These are phyloP conservation scores for Fusarium paranaense DNA, from an alignment of 2,329 filamentous ascomycete genomes.

Conservation along the genomic window DNA sequence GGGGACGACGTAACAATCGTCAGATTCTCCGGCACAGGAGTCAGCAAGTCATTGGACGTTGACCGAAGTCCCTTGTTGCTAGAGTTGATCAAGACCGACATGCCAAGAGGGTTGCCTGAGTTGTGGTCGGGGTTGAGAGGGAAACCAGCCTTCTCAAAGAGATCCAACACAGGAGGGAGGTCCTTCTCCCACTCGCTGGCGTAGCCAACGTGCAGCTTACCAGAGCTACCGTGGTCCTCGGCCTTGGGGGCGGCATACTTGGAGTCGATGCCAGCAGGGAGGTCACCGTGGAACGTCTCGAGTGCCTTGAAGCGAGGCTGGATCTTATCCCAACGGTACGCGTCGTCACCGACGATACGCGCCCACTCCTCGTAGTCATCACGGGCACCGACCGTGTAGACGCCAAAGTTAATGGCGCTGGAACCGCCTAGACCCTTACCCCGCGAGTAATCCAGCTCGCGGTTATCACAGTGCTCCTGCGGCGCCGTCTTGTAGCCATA, in stretches of 20 bases:
- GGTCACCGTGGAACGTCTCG: constrained; percentile 62
- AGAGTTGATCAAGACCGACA: constrained; percentile 63
- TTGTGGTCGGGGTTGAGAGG: constrained; percentile 67
- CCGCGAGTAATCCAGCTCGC: constrained; percentile 61
- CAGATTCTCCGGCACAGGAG: constrained; percentile 57
- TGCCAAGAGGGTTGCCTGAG: constrained; percentile 68
- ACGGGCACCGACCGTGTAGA: constrained; percentile 65
- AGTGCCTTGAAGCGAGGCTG: constrained; percentile 62
- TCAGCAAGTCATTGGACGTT: constrained; percentile 64
- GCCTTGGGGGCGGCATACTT: constrained; percentile 61
- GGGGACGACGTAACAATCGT: constrained; percentile 31
- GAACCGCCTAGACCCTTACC: constrained; percentile 64
- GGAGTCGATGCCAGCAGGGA: constrained; percentile 50
- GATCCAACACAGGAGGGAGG: constrained; percentile 57
- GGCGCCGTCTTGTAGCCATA: constrained; percentile 64
- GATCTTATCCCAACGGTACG: constrained; percentile 66
- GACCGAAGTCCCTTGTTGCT: constrained; percentile 60
- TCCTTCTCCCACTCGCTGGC: constrained; percentile 62
- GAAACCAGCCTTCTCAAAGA: constrained; percentile 61
- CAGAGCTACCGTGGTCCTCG: constrained; percentile 61
- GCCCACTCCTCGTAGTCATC: constrained; percentile 75
- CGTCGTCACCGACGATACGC: constrained; percentile 63
- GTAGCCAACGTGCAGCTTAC: constrained; percentile 62
- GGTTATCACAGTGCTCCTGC: constrained; percentile 56
- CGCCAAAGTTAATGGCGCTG: constrained; percentile 66